Evolutionary conservation across 805 yeast species (phyloP).

Genomic region (Yamadazyma scolyti): DNA sequence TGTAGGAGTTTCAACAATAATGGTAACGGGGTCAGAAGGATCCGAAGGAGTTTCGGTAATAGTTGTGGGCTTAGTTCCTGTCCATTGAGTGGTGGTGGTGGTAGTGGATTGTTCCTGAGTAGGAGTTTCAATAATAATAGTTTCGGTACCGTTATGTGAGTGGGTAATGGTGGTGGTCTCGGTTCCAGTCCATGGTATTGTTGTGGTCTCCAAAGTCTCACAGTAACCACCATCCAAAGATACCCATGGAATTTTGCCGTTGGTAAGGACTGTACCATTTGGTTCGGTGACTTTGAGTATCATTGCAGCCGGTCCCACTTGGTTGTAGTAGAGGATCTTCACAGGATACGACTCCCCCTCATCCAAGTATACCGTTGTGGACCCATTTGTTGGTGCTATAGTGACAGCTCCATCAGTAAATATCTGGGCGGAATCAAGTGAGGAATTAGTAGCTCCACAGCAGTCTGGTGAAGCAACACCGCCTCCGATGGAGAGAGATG

Average conservation of each 20-base stretch:
- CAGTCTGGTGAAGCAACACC: conserved; percentile 5
- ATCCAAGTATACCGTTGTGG: not conserved
- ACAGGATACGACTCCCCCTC: conserved; percentile 2
- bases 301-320: not conserved
- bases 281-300: not conserved
- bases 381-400: not conserved
- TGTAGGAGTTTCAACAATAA: conserved; percentile 8
- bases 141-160: conserved; percentile 7
- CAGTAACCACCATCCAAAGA: not conserved
- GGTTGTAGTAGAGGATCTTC: conserved; percentile 1
- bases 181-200: conserved; percentile 24
- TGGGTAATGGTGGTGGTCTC: conserved; percentile 25
- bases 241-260: conserved; percentile 1
- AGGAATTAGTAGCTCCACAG: no score
- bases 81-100: no score
- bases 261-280: not conserved
- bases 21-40: no score
- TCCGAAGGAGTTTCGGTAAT: no score
- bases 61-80: no score
- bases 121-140: conserved; percentile 7
- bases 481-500: not conserved
- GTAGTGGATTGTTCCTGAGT: no score
- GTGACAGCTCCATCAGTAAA: no score
- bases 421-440: no score
- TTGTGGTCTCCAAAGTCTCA: conserved; percentile 2